These are phyloP conservation scores for Herpetospermum pedunculosum DNA, from an alignment of 306 rosid genomes.

Conservation along the genomic window DNA sequence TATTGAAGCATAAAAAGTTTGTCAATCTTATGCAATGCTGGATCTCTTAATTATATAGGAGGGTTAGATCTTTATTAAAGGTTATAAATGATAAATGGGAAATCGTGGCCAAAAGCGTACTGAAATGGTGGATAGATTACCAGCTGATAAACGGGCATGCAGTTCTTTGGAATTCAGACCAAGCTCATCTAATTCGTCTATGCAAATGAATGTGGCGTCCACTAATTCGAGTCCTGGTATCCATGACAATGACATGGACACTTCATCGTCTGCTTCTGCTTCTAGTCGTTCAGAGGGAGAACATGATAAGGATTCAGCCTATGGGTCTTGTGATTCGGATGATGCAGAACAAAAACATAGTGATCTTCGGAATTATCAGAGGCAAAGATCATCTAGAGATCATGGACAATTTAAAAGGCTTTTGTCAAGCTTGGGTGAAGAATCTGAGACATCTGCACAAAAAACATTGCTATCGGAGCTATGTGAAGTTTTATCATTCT, in stretches of 20 bases:
- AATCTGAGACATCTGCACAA: conserved; percentile 58
- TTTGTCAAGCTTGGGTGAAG: conserved; percentile 54
- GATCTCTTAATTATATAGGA: conserved; percentile 28
- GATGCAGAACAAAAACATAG: conserved; percentile 62
- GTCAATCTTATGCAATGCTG: background rate
- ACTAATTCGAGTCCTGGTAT: conserved; percentile 32
- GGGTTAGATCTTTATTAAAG: conserved; percentile 16
- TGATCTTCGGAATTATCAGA: conserved; percentile 55
- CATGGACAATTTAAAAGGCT: conserved; percentile 66
- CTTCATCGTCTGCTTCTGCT: conserved; percentile 81
- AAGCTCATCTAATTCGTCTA: conserved; percentile 64
- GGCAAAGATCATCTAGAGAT: conserved; percentile 62
- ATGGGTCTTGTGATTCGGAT: conserved; percentile 91
- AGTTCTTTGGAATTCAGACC: conserved; percentile 81
- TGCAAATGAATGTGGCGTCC: conserved; percentile 41
- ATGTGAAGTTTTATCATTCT: conserved; percentile 79
- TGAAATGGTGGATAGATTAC: conserved; percentile 69
- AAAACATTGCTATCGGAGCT: conserved; percentile 61
- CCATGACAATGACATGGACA: conserved; percentile 80
- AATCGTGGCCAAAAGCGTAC: conserved; percentile 86
- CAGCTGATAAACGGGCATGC: conserved; percentile 85
- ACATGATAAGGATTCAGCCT: conserved; percentile 70
- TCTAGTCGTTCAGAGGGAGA: conserved; percentile 81
- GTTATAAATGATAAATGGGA: conserved; percentile 42
- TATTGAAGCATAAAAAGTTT: background rate